A percentile compares a stretch with the other conserved stretches of the same genome.
These are phyloP conservation scores for Aureobasidium leucospermi DNA, from an alignment of 2,329 filamentous ascomycete genomes.

Conservation along the genomic window DNA sequence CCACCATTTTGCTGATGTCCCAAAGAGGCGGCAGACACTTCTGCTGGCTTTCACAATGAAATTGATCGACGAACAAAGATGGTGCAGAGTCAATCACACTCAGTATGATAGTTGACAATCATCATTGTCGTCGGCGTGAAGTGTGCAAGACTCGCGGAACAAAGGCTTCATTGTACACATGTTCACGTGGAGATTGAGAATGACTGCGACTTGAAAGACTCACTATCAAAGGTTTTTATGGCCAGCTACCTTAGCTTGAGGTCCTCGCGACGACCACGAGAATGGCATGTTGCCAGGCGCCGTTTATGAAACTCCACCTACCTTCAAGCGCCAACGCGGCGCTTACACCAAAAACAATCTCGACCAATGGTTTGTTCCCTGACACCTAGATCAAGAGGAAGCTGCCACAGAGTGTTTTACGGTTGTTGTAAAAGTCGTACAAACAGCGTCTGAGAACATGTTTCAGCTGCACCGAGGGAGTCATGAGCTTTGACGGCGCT, in stretches of 20 bases:
- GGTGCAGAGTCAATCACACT: too few relatives aligned
- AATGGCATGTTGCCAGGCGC: neutral
- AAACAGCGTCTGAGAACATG: neutral
- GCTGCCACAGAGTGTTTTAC: neutral
- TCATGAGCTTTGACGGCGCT: neutral
- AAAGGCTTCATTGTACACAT: neutral
- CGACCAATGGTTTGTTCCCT: constrained; percentile 3
- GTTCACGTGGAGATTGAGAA: neutral
- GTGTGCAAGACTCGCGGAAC: too few relatives aligned
- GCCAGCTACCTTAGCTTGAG: neutral
- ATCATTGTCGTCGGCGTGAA: too few relatives aligned
- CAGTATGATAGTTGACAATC: too few relatives aligned
- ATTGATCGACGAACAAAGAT: too few relatives aligned
- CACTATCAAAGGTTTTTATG: too few relatives aligned
- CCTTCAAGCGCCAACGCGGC: constrained; percentile 11
- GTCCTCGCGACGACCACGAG: neutral
- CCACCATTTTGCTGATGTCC: too few relatives aligned
- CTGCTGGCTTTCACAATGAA: too few relatives aligned
- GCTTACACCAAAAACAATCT: constrained; percentile 12
- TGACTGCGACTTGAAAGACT: neutral
- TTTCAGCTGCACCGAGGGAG: constrained; percentile 3
- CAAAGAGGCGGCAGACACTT: too few relatives aligned
- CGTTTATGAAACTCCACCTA: constrained; percentile 2
- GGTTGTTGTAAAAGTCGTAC: neutral
- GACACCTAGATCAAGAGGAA: neutral